Conservation (phyloP, 2,329 filamentous ascomycete genomes). For the Botrytis deweyae region DNA sequence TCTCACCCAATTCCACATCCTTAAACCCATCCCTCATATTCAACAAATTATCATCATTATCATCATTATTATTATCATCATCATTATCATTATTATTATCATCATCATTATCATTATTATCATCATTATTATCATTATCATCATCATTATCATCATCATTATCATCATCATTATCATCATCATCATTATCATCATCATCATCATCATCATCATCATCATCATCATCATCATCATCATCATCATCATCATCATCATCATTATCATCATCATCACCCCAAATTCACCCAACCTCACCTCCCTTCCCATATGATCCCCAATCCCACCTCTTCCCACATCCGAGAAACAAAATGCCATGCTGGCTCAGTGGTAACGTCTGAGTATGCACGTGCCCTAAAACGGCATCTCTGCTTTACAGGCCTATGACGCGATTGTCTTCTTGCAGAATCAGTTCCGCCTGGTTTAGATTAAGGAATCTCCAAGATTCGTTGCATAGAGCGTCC, state of each 20-base stretch:
- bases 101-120: neutral
- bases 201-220: neutral
- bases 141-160: neutral
- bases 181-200: neutral
- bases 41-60: neutral
- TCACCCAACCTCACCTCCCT: neutral
- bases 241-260: no score
- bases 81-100: no score
- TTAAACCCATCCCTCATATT: neutral
- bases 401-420: neutral
- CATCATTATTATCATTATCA: no score
- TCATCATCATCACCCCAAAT: neutral
- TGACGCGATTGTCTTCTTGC: neutral
- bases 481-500: slow-evolving; percentile 2
- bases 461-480: neutral
- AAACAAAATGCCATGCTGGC: neutral
- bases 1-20: neutral
- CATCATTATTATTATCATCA: neutral
- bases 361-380: neutral
- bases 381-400: neutral
- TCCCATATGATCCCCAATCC: neutral
- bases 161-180: neutral
- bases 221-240: no score
- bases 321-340: neutral
- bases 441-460: neutral